Base-by-base conservation (phyloP, 2,329 filamentous ascomycete genomes). In the Didymella pomorum region DNA sequence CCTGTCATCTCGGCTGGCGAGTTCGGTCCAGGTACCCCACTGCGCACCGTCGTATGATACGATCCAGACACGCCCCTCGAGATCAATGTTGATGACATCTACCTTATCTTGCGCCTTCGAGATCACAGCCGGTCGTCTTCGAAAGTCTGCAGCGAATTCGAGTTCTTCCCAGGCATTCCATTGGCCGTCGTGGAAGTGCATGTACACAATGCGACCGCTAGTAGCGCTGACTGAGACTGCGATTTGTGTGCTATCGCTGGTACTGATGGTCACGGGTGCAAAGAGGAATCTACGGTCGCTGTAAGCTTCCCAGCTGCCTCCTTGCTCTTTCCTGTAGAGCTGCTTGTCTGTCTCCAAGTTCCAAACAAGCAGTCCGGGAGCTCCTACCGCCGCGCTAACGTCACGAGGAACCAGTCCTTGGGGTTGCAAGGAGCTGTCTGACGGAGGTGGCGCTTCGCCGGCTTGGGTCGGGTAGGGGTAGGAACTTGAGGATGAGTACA, bases 131-230 rank as follows among this genome's bases (percentile, higher is more conserved):
- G 60, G 60, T 1, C 57, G 49, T 9, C 44, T 25, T 3, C 31
- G 16, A 25, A 60, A 57, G 6, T 45, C 18, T 1, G 49, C 45
- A 1, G 14, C 29, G 14, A 39, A 54, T 2, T 50, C 43, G 33
- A 63, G 48, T 10, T 63, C 60, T 18, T 60, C 41, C 60, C 60
- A 63, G 11, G 44, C 41, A 6, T 44, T 53, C 48, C 52, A 62
- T 16, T 53, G 29, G 21, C 46, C 54, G 18, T 56, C 48, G 28
- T 28, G 43, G 39, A 52, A 61, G 23, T 51, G 47, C 50, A 43
- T 52, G 33, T 48, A 53, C 25, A 63, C 35, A 18, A 63, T 59
- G 18, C 49, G 49, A 8, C 57, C 57, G 16, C n/a, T 54, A 20
- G n/a, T 20, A 14, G 31, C 57, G 3, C 55, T 42, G 37, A 63